These are phyloP conservation scores for Geranium incanum DNA, from an alignment of 441 rosid genomes.

Conservation along the genomic window DNA sequence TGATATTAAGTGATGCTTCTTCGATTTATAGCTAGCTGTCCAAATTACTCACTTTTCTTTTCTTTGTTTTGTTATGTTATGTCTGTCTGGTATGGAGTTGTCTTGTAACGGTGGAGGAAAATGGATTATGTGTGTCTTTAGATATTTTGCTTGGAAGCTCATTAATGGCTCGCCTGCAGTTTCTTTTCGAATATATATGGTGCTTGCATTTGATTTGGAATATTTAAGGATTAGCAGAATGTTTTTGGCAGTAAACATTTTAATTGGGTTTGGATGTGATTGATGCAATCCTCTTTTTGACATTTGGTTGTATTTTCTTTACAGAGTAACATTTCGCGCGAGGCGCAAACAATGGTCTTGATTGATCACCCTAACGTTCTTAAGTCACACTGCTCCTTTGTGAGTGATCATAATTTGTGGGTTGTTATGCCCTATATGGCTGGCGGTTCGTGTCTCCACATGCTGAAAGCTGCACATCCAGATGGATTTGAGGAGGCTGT, in stretches of 20 bases:
- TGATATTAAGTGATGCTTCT: too few relatives aligned
- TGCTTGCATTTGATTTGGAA: background rate
- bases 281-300: background rate
- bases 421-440: conserved; percentile 97
- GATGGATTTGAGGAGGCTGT: conserved; percentile 90
- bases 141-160: background rate
- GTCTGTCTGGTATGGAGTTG: background rate
- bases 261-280: background rate
- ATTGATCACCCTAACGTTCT: conserved; percentile 89
- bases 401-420: conserved; percentile 84
- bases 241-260: background rate
- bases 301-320: background rate
- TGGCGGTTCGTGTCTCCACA: conserved; percentile 97
- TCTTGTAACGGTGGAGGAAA: background rate
- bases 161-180: background rate
- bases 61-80: too few relatives aligned
- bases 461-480: conserved; percentile 82
- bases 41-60: too few relatives aligned
- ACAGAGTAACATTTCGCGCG: conserved; percentile 78
- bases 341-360: conserved; percentile 93
- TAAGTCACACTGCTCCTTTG: conserved; percentile 89
- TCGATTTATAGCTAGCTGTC: too few relatives aligned
- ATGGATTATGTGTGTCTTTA: too few relatives aligned
- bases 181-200: background rate
- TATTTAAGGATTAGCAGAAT: background rate